Percentiles rank a stretch among this genome's conserved stretches.
Evolutionary conservation across 805 yeast species (phyloP).

Genomic region (Cyberlindnera meyerae): DNA sequence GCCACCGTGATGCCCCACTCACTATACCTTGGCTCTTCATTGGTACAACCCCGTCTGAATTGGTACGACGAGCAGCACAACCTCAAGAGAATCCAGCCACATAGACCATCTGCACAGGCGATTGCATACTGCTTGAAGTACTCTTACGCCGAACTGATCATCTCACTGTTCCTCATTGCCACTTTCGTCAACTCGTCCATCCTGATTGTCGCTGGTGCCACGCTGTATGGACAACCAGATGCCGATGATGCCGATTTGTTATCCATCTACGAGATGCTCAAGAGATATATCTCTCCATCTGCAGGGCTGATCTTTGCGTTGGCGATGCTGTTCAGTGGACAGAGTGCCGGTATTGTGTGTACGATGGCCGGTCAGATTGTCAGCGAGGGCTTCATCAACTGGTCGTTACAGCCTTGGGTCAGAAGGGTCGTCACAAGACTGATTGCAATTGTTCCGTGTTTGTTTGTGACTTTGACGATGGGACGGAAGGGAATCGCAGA

Average conservation of each 20-base stretch:
- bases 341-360: constrained; percentile 91
- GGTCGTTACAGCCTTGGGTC: constrained; percentile 79
- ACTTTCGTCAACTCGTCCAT: constrained; percentile 91
- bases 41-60: constrained; percentile 78
- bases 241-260: constrained; percentile 77
- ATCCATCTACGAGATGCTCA: constrained; percentile 70
- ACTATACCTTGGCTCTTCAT: constrained; percentile 75
- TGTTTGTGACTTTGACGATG: constrained; percentile 61
- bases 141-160: constrained; percentile 76
- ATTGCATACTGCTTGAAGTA: constrained; percentile 73
- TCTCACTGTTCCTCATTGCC: constrained; percentile 82
- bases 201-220: constrained; percentile 86
- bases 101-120: constrained; percentile 76
- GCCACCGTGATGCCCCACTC: constrained; percentile 97
- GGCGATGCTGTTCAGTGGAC: constrained; percentile 87
- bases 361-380: constrained; percentile 94
- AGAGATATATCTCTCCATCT: constrained; percentile 67
- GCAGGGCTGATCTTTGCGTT: constrained; percentile 89
- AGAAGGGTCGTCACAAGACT: constrained; percentile 75
- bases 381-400: constrained; percentile 79
- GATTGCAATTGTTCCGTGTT: constrained; percentile 83
- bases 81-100: constrained; percentile 34
- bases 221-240: constrained; percentile 59
- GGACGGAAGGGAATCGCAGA: constrained; percentile 80
- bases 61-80: constrained; percentile 66